These are phyloP conservation scores for Talaromyces marneffei DNA, from an alignment of 2,329 filamentous ascomycete species.

Conservation along the genomic window DNA sequence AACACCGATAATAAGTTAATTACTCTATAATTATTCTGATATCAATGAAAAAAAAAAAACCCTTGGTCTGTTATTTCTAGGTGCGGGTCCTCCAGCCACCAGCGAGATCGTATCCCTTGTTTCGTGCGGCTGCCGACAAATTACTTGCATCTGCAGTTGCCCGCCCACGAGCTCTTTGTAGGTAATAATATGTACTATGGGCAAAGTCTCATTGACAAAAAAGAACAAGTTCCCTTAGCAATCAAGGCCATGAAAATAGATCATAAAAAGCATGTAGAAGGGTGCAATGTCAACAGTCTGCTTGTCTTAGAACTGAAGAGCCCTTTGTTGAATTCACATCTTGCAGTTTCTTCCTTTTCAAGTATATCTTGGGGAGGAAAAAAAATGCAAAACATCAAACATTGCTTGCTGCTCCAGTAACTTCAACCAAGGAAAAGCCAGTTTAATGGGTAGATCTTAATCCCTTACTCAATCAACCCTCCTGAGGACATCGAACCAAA, in stretches of 20 bases:
- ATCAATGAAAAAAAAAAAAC: no score
- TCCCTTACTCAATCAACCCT: background rate
- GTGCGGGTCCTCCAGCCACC: background rate
- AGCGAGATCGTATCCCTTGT: constrained; percentile 8
- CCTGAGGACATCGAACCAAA: no score
- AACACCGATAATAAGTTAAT: no score
- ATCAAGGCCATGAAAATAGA: background rate
- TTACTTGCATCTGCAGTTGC: background rate
- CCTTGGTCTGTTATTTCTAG: no score
- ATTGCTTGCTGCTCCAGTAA: background rate
- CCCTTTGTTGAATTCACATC: background rate
- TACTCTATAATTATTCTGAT: no score
- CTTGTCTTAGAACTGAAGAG: background rate
- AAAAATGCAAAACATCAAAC: background rate
- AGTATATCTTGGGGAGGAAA: no score
- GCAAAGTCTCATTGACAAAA: no score
- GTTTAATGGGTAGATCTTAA: background rate
- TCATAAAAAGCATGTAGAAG: background rate
- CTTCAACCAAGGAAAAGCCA: background rate
- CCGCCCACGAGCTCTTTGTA: background rate
- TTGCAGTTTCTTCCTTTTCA: no score
- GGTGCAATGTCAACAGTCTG: background rate
- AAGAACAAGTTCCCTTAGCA: background rate
- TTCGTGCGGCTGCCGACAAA: background rate
- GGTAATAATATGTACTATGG: background rate